Evolutionary conservation across 83 land plant species (phyloP), one percentile per base, ranked within the genome.

Genomic region (Diphasiastrum complanatum): DNA sequence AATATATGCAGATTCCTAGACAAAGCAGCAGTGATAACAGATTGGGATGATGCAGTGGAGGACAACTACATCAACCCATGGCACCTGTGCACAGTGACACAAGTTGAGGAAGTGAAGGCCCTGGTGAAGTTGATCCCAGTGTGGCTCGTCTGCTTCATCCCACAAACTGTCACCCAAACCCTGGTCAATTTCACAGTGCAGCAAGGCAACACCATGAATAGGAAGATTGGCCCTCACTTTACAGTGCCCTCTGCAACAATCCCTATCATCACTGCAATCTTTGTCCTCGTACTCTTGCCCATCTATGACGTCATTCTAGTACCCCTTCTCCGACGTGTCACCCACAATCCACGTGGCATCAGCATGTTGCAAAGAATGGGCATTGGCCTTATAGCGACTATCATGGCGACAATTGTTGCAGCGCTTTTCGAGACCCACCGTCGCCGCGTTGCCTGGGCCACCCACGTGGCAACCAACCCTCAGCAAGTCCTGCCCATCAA

Each of bases 101-200:
- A n/a, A n/a, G n/a, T 85, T 82, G 89, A 85, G 48, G 89, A 85
- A 70, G 75, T 85, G 5, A 85, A 85, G 59, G 74, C 79, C 23
- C 79, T 85, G 16, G 0, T 85, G 10, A 78, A 60, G 29, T 60
- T 85, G 2, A 33, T 82, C 5, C 89, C 89, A 8, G 62, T 85
- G n/a, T 69, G 83, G 62, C 57, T 70, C 23, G 76, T 75, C 75
- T 68, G 79, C 1, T 79, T 85, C 5, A 64, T 82, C 72, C 72
- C 79, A n/a, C 65, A 37, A 33, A 6, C 75, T 1, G 33, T 82
- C 55, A 60, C 72, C 26, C 68, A 81, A 8, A 78, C 79, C 31
- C 71, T 35, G 45, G 57, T 75, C 26, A 85, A 82, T 18, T 75
- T 82, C 4, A 79, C 77, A 12, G 72, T 85, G 22, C 77, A 79